These are phyloP conservation scores for Hanseniaspora pseudoguilliermondii DNA, from an alignment of 805 yeast genomes.

Conservation along the genomic window DNA sequence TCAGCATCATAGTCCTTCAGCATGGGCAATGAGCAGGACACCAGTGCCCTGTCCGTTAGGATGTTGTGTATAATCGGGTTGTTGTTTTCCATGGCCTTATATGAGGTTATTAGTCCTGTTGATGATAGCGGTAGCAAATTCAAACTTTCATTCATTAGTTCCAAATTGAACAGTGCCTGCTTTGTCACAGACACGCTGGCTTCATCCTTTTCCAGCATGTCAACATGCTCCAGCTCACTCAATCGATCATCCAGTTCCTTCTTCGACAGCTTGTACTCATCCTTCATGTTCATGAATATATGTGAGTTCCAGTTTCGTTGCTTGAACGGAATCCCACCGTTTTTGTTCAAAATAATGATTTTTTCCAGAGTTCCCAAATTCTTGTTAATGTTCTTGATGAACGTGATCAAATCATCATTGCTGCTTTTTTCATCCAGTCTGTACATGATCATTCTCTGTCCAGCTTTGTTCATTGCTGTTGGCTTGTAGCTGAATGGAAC, in stretches of 20 bases:
- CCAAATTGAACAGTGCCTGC: constrained; percentile 52
- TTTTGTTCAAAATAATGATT: constrained; percentile 59
- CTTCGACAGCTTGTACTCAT: constrained; percentile 57
- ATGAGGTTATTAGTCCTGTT: constrained; percentile 81
- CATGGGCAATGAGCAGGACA: constrained; percentile 82
- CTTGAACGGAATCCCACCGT: constrained; percentile 84
- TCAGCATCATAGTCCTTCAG: constrained; percentile 25
- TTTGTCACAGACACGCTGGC: constrained; percentile 20
- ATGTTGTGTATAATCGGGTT: constrained; percentile 87
- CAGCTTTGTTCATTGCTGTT: constrained; percentile 31
- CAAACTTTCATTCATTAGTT: constrained; percentile 44
- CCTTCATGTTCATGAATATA: constrained; percentile 71
- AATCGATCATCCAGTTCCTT: constrained; percentile 39
- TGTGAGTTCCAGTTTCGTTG: constrained; percentile 75
- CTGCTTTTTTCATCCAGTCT: constrained; percentile 17
- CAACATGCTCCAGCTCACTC: constrained; percentile 10
- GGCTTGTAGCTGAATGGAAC: constrained; percentile 58
- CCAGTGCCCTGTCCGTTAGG: constrained; percentile 78
- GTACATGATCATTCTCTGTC: constrained; percentile 30
- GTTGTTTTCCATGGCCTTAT: constrained; percentile 44
- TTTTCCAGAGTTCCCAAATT: constrained; percentile 58
- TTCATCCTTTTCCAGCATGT: constrained; percentile 12
- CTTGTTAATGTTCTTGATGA: constrained; percentile 1
- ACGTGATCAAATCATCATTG: not conserved
- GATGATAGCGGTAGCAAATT: constrained; percentile 43